Conservation (phyloP, 345 rosid genomes). For the Ceriops decandra region DNA sequence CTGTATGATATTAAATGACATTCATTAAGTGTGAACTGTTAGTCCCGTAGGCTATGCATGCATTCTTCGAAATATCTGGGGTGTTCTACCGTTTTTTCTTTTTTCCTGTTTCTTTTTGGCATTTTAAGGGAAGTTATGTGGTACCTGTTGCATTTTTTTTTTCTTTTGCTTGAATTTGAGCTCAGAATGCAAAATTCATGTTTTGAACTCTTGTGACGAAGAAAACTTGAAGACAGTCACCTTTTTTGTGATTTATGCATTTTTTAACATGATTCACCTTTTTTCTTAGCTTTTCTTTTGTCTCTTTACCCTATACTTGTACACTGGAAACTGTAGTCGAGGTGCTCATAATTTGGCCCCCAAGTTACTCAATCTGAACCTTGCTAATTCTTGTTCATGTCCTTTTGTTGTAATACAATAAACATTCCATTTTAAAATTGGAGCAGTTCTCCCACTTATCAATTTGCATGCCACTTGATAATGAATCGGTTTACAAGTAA, state of each 20-base stretch:
- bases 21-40: neutral
- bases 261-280: too few relatives aligned
- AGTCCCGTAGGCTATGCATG: neutral
- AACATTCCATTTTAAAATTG: neutral
- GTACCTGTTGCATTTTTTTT: neutral
- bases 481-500: constrained; percentile 9
- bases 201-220: neutral
- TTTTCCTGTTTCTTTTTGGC: neutral
- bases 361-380: too few relatives aligned
- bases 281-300: too few relatives aligned
- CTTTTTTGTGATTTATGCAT: too few relatives aligned
- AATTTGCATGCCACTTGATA: neutral
- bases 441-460: too few relatives aligned
- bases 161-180: neutral
- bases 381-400: too few relatives aligned
- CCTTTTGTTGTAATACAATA: too few relatives aligned
- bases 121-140: neutral
- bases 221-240: neutral
- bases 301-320: too few relatives aligned
- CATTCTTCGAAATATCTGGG: neutral
- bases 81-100: neutral
- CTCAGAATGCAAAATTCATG: neutral
- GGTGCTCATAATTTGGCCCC: too few relatives aligned
- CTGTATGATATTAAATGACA: neutral
- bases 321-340: too few relatives aligned